Conservation (phyloP, 129 eudicot species). For the Sambucus nigra region DNA sequence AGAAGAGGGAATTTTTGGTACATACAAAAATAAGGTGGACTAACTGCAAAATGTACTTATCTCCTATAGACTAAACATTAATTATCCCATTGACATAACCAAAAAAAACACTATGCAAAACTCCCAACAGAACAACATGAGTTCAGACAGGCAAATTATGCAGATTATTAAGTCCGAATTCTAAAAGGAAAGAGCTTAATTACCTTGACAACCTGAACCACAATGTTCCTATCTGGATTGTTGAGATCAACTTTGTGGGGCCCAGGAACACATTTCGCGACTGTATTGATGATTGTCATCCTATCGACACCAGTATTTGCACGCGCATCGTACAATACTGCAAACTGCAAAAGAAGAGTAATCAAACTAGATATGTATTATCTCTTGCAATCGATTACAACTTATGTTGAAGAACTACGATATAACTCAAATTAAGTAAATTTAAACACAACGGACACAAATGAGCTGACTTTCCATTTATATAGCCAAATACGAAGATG, state of each 20-base stretch:
- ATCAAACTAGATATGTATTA: neutral
- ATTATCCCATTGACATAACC: no score
- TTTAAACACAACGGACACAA: neutral
- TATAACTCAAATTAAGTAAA: neutral
- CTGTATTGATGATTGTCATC: constrained; percentile 67
- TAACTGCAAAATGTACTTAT: no score
- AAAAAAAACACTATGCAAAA: no score
- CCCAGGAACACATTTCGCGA: constrained; percentile 81
- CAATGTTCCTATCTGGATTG: constrained; percentile 68
- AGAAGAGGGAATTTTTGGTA: no score
- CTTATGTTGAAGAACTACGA: neutral
- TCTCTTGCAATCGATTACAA: neutral
- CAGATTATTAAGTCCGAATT: neutral
- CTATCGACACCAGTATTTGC: constrained; percentile 92
- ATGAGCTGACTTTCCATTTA: no score
- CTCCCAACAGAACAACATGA: no score
- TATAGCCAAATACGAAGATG: neutral
- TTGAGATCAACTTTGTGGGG: constrained; percentile 87
- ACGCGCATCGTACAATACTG: constrained; percentile 88
- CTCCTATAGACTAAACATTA: no score
- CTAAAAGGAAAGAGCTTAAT: constrained; percentile 4
- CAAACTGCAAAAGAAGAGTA: constrained; percentile 42
- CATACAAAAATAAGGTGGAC: no score
- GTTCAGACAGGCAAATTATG: no score
- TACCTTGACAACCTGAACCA: constrained; percentile 95